Conservation (phyloP, 2,329 filamentous ascomycete genomes). For the Davidsoniella virescens region DNA sequence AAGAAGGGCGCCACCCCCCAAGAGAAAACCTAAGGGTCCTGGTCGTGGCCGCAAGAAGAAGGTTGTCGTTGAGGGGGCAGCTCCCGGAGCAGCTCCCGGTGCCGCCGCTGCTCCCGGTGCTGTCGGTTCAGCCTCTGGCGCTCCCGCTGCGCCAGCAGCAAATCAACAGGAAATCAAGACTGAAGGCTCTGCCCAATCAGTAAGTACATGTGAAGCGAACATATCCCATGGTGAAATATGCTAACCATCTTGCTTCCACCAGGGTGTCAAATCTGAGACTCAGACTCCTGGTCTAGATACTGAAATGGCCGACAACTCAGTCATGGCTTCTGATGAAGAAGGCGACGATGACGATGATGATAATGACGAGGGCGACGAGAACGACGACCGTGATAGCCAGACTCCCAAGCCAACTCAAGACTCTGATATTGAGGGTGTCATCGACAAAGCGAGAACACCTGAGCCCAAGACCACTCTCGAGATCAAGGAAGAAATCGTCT, state of each 20-base stretch:
- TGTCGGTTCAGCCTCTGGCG: conserved; percentile 14
- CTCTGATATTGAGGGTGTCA: no score
- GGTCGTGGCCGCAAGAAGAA: conserved; percentile 68
- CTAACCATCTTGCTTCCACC: neutral
- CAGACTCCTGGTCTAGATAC: conserved; percentile 28
- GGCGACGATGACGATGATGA: conserved; percentile 32
- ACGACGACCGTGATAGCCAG: conserved; percentile 26
- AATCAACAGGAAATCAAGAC: conserved; percentile 2
- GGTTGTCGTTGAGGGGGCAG: conserved; percentile 29
- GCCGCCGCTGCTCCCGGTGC: conserved; percentile 17
- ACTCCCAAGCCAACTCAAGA: conserved; percentile 3
- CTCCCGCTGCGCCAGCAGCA: neutral
- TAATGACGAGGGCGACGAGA: conserved; percentile 30
- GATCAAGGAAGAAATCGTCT: conserved; percentile 6
- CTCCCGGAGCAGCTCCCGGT: conserved; percentile 23
- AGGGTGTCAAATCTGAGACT: neutral
- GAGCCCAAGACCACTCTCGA: conserved; percentile 1
- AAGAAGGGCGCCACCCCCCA: conserved; percentile 57
- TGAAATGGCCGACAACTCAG: conserved; percentile 35
- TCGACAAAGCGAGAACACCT: conserved; percentile 20
- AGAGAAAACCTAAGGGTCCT: conserved; percentile 56
- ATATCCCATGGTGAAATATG: neutral
- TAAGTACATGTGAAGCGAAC: neutral
- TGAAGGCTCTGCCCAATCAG: neutral
- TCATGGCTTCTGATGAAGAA: conserved; percentile 29